Conservation (phyloP, 2,329 filamentous ascomycete genomes). For the Tolypocladium inflatum region DNA sequence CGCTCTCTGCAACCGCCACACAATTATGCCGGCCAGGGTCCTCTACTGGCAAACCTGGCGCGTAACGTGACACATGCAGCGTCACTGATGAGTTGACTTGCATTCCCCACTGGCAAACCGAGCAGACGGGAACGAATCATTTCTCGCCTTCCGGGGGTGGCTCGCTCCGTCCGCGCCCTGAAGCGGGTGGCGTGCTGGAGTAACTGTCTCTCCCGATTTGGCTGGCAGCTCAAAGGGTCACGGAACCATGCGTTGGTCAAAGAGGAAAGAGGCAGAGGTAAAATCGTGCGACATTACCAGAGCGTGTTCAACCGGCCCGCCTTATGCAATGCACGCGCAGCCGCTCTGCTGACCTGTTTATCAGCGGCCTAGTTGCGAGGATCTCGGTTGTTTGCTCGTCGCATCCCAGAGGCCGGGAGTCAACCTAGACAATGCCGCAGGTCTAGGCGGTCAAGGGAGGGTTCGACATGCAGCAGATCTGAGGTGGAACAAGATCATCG, state of each 20-base stretch:
- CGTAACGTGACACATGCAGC: not conserved
- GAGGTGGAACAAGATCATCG: slow-evolving; percentile 1
- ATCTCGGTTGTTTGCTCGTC: not conserved
- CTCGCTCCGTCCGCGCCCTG: not conserved
- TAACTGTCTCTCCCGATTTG: not conserved
- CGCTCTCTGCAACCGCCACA: not conserved
- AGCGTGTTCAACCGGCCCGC: not conserved
- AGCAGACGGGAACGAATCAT: slow-evolving; percentile 4
- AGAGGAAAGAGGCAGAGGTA: not conserved
- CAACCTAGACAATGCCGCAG: not conserved
- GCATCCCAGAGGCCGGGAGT: not conserved
- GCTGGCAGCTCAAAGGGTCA: not conserved
- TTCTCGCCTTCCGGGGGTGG: not conserved
- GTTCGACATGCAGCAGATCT: not conserved
- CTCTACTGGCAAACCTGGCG: not conserved
- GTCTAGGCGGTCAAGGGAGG: not conserved
- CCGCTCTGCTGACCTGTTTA: not conserved
- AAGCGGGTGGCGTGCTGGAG: not conserved
- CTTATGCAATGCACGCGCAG: not conserved
- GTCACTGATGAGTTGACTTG: not conserved
- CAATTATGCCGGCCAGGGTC: not conserved
- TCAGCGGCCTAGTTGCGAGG: not conserved
- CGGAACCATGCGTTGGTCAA: not conserved
- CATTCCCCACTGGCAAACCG: slow-evolving; percentile 2
- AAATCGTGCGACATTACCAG: not conserved